Base-by-base conservation (phyloP, 129 eudicot species). In the Arctium lappa region DNA sequence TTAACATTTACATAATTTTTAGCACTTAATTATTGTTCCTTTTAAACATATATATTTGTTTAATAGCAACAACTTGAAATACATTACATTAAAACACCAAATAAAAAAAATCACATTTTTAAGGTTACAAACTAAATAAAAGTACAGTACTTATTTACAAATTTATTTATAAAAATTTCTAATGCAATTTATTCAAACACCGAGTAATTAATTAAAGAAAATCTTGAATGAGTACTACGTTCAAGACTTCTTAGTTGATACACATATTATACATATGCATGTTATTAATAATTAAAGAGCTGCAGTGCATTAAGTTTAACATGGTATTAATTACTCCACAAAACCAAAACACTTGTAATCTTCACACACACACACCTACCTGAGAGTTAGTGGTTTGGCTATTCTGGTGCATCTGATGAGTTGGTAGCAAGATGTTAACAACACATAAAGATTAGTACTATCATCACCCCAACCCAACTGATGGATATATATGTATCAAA, bases 361-460 rank as follows among this genome's bases (percentile, higher is more conserved):
- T 40, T 71, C 37, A 70, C 56, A 77, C 42, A 13, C 83, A 79
- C 80, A 70, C 71, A 77, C 48, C 10, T 79, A 79, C 80, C 80
- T 62, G 79, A 79, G 73, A 8, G 71, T 84, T 73, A 22, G 29
- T 72, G 63, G 87, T 79, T 74, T 79, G 80, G 80, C 87, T 73
- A 78, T 79, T 84, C 79, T 79, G 63, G 80, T 84, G 72, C 80
- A 73, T 84, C 80, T 79, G 79, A 84, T 84, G 80, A 84, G 86
- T 84, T 84, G 87, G 87, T 78, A 78, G 34, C 65, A 63, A 73
- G 75, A 79, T 74, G 80, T 79, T 79, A 84, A 84, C 83, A 46
- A 69, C 80, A 79, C 87, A 79, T 34, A 27, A 80, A 27, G 60
- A 33, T 70, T 71, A 42, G 29, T 11, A 34, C 60, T 33, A 33